A percentile compares a stretch with the other conserved stretches of the same genome.
phyloP scores from a whole-genome alignment of 2,329 filamentous ascomycete genomes.

The Trichoderma aggressivum region DNA sequence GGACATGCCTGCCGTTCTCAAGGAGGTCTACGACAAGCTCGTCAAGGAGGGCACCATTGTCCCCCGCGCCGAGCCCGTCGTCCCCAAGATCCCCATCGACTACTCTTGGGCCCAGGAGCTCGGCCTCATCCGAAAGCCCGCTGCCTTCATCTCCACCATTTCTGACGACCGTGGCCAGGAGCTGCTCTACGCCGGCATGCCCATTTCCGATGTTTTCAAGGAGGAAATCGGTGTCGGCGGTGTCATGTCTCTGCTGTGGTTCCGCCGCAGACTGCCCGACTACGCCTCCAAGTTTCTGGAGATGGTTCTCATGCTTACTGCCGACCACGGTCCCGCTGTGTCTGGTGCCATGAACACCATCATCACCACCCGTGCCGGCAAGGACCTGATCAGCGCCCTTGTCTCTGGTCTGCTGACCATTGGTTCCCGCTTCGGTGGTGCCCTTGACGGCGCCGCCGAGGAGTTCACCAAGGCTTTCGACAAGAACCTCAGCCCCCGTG shows the following conservation, averaged over 20 bases:
- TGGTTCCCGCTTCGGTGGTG: slow-evolving; percentile 96
- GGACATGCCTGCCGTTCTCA: slow-evolving; percentile 77
- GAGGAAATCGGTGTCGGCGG: slow-evolving; percentile 99
- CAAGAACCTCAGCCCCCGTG: slow-evolving; percentile 95
- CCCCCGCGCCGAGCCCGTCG: slow-evolving; percentile 81
- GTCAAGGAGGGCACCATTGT: slow-evolving; percentile 81
- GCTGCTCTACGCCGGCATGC: slow-evolving; percentile 97
- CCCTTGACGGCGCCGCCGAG: slow-evolving; percentile 93
- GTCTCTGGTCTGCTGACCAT: slow-evolving; percentile 98
- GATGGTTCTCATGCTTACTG: slow-evolving; percentile 99
- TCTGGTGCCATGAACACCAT: slow-evolving; percentile 99
- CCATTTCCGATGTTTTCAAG: slow-evolving; percentile 98
- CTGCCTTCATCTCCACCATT: slow-evolving; percentile 99
- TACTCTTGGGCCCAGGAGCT: slow-evolving; percentile 99
- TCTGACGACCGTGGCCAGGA: slow-evolving; percentile 99
- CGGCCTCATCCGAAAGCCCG: slow-evolving; percentile 98
- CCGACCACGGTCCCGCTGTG: slow-evolving; percentile 97
- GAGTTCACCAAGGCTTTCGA: slow-evolving; percentile 98
- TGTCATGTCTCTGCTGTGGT: slow-evolving; percentile 99
- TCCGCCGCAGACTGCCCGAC: slow-evolving; percentile 92
- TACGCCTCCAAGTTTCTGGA: slow-evolving; percentile 99
- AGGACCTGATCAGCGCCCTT: slow-evolving; percentile 93
- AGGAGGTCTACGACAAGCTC: slow-evolving; percentile 81
- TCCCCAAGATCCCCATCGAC: slow-evolving; percentile 99
- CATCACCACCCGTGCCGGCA: slow-evolving; percentile 98